These are phyloP conservation scores for Capronia coronata DNA, from an alignment of 2,329 filamentous ascomycete genomes.

Conservation along the genomic window DNA sequence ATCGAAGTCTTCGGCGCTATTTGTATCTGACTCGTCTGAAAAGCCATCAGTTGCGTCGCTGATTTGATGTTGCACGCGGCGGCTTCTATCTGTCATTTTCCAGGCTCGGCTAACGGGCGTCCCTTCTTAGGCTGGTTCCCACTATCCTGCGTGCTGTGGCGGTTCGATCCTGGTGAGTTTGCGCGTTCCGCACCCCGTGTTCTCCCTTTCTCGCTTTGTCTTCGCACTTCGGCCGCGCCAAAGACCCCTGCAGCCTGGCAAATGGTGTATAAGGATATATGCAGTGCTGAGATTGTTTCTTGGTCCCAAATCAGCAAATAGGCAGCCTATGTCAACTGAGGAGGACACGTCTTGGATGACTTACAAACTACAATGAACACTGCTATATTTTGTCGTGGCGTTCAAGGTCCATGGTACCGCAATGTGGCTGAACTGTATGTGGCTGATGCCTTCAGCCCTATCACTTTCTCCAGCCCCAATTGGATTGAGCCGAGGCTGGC, in stretches of 20 bases:
- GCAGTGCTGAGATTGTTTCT: background rate
- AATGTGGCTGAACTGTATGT: slow-evolving; percentile 3
- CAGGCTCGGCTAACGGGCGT: slow-evolving; percentile 18
- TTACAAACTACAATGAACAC: background rate
- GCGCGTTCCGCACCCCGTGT: background rate
- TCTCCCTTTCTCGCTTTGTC: background rate
- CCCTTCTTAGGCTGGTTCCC: slow-evolving; percentile 12
- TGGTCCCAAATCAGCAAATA: background rate
- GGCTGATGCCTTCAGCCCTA: slow-evolving; percentile 2
- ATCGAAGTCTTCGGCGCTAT: slow-evolving; percentile 26
- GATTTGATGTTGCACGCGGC: slow-evolving; percentile 27
- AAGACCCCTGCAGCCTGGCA: background rate
- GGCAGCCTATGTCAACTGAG: background rate
- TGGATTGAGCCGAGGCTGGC: background rate
- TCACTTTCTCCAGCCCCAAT: background rate
- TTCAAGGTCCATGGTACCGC: background rate
- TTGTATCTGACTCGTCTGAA: slow-evolving; percentile 25
- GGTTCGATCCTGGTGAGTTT: background rate
- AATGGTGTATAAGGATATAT: background rate
- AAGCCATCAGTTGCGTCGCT: slow-evolving; percentile 28
- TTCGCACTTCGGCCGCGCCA: background rate
- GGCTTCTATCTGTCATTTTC: slow-evolving; percentile 27
- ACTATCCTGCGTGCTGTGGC: background rate
- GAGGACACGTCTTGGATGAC: background rate
- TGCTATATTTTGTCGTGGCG: background rate